These are phyloP conservation scores for Falciphora oryzae DNA, from an alignment of 2,329 filamentous ascomycete genomes.

Conservation along the genomic window DNA sequence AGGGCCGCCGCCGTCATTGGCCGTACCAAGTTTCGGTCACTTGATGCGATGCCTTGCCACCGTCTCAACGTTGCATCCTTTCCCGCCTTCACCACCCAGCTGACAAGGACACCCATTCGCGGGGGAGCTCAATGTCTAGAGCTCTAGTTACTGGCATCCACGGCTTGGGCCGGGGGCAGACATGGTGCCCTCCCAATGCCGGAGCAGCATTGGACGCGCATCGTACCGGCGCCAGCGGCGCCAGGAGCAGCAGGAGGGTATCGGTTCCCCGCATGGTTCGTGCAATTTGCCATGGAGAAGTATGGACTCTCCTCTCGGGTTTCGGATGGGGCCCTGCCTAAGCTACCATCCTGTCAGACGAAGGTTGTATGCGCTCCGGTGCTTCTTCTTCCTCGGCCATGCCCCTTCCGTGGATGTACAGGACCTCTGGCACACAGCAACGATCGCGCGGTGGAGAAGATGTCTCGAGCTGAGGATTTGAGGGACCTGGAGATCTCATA, in stretches of 20 bases:
- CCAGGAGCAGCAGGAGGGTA: not conserved
- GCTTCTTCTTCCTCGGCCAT: not conserved
- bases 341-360: not conserved
- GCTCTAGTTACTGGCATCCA: not conserved
- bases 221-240: too few relatives aligned
- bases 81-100: not conserved
- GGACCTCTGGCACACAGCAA: not conserved
- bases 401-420: not conserved
- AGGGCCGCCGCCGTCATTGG: not conserved
- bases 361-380: not conserved
- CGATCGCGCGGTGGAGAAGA: not conserved
- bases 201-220: too few relatives aligned
- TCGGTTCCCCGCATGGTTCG: not conserved
- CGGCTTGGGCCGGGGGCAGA: not conserved
- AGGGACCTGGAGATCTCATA: not conserved
- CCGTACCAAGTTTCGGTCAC: not conserved
- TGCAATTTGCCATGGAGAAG: not conserved
- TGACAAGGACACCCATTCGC: not conserved
- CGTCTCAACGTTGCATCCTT: not conserved
- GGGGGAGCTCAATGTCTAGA: not conserved
- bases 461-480: too few relatives aligned
- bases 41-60: not conserved
- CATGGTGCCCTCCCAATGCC: not conserved
- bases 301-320: not conserved
- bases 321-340: not conserved